phyloP scores from a whole-genome alignment of 371 early-diverging fungal species.

The Funneliformis caledonium region DNA sequence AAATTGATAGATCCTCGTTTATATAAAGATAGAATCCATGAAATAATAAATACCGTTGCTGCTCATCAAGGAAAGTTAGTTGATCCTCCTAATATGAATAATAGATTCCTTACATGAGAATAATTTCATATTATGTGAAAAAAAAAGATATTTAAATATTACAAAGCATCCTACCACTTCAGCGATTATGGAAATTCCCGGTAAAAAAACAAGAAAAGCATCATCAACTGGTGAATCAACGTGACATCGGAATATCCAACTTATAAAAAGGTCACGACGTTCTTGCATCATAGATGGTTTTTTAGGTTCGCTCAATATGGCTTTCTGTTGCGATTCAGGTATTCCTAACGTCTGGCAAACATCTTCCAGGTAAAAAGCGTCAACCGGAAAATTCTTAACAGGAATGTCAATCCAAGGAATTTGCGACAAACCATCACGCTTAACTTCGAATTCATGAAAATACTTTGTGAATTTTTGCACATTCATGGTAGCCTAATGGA shows the following conservation, averaged over 20 bases:
- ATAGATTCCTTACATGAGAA: not conserved
- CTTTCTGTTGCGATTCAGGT: not conserved
- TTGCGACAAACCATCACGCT: conserved; percentile 13
- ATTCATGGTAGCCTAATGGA: conserved; percentile 41
- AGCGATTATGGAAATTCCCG: conserved; percentile 40
- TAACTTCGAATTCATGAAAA: conserved; percentile 35
- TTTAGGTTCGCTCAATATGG: not conserved
- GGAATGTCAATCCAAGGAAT: conserved; percentile 39
- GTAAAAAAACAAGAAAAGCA: conserved; percentile 40
- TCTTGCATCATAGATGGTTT: conserved; percentile 34
- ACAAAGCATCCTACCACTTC: conserved; percentile 32
- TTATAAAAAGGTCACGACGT: conserved; percentile 31
- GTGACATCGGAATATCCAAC: conserved; percentile 38
- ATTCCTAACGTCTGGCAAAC: conserved; percentile 28
- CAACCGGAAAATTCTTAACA: conserved; percentile 36
- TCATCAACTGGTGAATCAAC: conserved; percentile 4
- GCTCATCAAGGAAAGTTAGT: conserved; percentile 18
- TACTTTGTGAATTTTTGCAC: conserved; percentile 40
- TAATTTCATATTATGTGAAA: not conserved
- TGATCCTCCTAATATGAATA: conserved; percentile 29
- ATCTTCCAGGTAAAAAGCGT: conserved; percentile 41
- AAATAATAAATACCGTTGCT: conserved; percentile 15
- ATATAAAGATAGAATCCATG: not conserved
- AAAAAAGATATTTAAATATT: not conserved
- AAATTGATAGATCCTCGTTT: too few relatives aligned